Evolutionary conservation across 495 filamentous ascomycete species (phyloP).

Genomic region (Aspergillus ostianus): DNA sequence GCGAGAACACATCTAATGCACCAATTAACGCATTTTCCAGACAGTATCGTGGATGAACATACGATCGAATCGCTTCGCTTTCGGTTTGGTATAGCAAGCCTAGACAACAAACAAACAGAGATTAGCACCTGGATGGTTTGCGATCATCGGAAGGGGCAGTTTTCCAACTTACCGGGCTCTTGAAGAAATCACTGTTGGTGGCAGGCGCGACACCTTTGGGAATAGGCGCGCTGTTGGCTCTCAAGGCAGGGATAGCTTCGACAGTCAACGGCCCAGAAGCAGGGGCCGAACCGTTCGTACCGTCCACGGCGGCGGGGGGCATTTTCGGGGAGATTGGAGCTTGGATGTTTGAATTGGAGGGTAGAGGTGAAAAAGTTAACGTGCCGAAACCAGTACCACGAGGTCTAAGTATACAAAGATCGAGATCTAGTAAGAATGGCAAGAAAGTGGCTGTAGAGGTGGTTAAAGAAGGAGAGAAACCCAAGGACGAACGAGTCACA

Average conservation of each 20-base stretch:
- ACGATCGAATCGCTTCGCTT: slow-evolving; percentile 85
- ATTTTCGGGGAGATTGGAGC: slow-evolving; percentile 24
- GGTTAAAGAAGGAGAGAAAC: background rate
- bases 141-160: background rate
- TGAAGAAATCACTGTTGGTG: slow-evolving; percentile 81
- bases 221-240: slow-evolving; percentile 65
- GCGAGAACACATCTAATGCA: slow-evolving; percentile 33
- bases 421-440: background rate
- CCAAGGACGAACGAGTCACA: slow-evolving; percentile 1
- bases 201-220: slow-evolving; percentile 74
- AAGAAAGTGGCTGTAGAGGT: background rate
- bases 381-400: background rate
- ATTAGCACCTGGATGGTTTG: background rate
- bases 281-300: slow-evolving; percentile 37
- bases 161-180: slow-evolving; percentile 55
- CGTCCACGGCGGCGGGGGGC: slow-evolving; percentile 42
- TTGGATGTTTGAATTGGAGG: background rate
- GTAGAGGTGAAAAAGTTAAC: background rate
- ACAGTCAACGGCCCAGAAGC: slow-evolving; percentile 61
- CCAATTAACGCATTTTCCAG: slow-evolving; percentile 4
- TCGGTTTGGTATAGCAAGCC: slow-evolving; percentile 63
- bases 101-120: slow-evolving; percentile 16
- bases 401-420: background rate
- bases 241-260: slow-evolving; percentile 63
- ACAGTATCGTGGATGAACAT: slow-evolving; percentile 33